Evolutionary conservation across 257 asterid genomes (phyloP).

Genomic region (Nicotiana benthamiana): DNA sequence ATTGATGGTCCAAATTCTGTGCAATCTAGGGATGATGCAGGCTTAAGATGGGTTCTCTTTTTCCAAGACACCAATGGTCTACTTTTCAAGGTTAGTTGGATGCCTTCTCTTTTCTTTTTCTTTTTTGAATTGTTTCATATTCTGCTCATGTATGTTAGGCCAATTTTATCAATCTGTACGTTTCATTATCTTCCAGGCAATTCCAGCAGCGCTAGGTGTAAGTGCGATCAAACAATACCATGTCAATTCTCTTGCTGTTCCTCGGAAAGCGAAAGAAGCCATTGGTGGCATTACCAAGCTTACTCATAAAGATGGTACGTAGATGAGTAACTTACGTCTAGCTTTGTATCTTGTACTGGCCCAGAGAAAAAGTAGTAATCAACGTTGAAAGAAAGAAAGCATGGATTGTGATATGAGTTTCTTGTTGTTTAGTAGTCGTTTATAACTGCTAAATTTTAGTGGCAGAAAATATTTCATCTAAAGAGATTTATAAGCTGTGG

Average conservation of each 20-base stretch:
- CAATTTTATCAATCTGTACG: not conserved
- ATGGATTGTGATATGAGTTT: not conserved
- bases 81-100: constrained; percentile 69
- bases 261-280: constrained; percentile 99
- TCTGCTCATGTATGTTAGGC: not conserved
- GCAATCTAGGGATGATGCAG: constrained; percentile 58
- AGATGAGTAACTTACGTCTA: not conserved
- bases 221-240: constrained; percentile 78
- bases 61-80: constrained; percentile 99
- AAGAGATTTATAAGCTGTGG: not conserved
- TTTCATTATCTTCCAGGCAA: constrained; percentile 45
- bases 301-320: constrained; percentile 80
- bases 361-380: not conserved
- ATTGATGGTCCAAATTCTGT: not conserved
- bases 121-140: not conserved
- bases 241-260: constrained; percentile 97
- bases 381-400: not conserved
- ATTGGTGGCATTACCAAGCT: constrained; percentile 95
- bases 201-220: constrained; percentile 93
- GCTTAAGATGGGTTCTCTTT: constrained; percentile 89
- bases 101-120: constrained; percentile 1
- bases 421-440: not conserved
- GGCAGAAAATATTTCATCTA: not conserved
- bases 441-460: not conserved
- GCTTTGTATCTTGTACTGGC: not conserved